Percentiles rank a stretch among this genome's conserved stretches.
Conservation (phyloP, 2,329 filamentous ascomycete genomes). For the Myriosclerotinia curreyana region DNA sequence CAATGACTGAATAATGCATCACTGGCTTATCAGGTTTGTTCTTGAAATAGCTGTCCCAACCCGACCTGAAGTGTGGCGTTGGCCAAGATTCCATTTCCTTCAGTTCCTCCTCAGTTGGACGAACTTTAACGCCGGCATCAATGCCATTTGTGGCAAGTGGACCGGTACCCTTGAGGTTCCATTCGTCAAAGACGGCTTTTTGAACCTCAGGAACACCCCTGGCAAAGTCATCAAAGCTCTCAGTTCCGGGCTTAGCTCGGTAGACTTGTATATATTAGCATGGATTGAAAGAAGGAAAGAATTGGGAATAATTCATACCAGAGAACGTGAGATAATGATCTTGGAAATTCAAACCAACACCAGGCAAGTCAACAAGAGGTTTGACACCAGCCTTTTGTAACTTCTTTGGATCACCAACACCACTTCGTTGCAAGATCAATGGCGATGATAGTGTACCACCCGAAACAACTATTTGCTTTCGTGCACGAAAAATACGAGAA, state of each 20-base stretch:
- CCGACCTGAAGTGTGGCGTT: slow-evolving; percentile 67
- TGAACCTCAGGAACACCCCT: slow-evolving; percentile 71
- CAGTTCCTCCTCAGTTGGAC: slow-evolving; percentile 56
- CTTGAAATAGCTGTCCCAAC: slow-evolving; percentile 81
- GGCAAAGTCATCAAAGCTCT: slow-evolving; percentile 78
- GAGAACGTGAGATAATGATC: slow-evolving; percentile 56
- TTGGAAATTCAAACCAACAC: slow-evolving; percentile 54
- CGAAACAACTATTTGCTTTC: slow-evolving; percentile 48
- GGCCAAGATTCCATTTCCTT: slow-evolving; percentile 59
- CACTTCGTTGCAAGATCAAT: slow-evolving; percentile 58
- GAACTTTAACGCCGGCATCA: slow-evolving; percentile 54
- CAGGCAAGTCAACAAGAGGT: slow-evolving; percentile 48
- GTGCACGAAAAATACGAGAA: slow-evolving; percentile 37
- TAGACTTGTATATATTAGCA: slow-evolving; percentile 22
- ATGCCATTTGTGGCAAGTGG: slow-evolving; percentile 36
- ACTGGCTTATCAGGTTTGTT: slow-evolving; percentile 82
- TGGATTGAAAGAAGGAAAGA: not conserved
- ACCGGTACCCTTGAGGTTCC: slow-evolving; percentile 75
- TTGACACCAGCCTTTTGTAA: slow-evolving; percentile 49
- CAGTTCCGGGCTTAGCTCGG: slow-evolving; percentile 48
- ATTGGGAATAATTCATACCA: slow-evolving; percentile 23
- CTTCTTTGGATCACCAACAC: slow-evolving; percentile 51
- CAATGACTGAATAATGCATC: slow-evolving; percentile 79
- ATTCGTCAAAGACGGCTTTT: slow-evolving; percentile 70
- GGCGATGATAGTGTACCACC: slow-evolving; percentile 41